Base-by-base conservation (phyloP, 495 filamentous ascomycete genomes). In the Hypoxylon fuscum region DNA sequence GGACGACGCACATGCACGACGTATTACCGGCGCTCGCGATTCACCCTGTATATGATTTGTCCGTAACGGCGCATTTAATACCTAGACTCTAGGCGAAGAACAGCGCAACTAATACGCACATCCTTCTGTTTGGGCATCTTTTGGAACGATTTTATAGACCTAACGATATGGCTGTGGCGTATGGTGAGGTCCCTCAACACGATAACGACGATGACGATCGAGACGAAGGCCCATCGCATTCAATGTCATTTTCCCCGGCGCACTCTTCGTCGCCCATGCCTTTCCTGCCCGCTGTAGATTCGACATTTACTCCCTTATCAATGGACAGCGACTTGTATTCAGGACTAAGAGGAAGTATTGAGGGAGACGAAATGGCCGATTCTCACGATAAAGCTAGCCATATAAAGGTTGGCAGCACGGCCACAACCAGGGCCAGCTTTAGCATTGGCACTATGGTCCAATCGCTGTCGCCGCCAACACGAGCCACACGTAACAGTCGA, bases 301-400 rank as follows among this genome's bases (percentile, higher is more conserved):
- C 74, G 21, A 68, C 73, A 11, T 76, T 76, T 51, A 80, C 79
- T 41, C 77, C 77, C n/a, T 56, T 81, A 40, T 79, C 77, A 9
- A 74, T 80, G 73, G 70, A 75, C 55, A 72, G 68, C 55, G 64
- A 74, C 37, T 64, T 72, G 11, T 74, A 73, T 42, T 48, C 53
- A n/a, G 34, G 34, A 29, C 20, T 47, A 38, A 37, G 29, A 5
- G 31, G 17, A 25, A 46, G 45, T 21, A 35, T 23, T 22, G 60
- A 42, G 21, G 58, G 46, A 32, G 55, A 17, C 14, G 55, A 44
- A 31, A 17, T 38, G 5, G 29, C 18, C 25, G 55, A 42, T 58
- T 61, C 55, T 31, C 62, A 25, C 43, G 40, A 12, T 42, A 34
- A 25, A 37, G 50, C 48, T 37, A 42, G 49, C 55, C 50, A 59